A percentile compares a stretch with the other conserved stretches of the same genome.
Evolutionary conservation across 805 yeast species (phyloP).

Genomic region (Cyberlindnera bimundalis): DNA sequence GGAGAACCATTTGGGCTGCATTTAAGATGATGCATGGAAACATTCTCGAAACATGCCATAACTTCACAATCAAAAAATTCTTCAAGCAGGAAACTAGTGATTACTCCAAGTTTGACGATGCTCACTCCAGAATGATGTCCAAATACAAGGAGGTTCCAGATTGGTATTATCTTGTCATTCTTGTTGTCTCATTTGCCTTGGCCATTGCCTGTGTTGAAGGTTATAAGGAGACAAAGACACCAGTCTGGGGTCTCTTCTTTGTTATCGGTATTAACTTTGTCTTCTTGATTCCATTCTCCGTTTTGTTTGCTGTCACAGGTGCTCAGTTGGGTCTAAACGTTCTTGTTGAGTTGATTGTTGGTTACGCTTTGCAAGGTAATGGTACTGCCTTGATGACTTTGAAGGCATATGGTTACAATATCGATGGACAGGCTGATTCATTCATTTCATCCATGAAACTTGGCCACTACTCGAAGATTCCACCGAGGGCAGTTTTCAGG

Average conservation of each 20-base stretch:
- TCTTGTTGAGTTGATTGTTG: constrained; percentile 52
- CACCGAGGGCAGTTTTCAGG: constrained; percentile 57
- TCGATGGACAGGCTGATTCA: constrained; percentile 61
- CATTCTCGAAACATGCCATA: constrained; percentile 6
- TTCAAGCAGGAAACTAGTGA: neutral
- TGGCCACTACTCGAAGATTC: constrained; percentile 52
- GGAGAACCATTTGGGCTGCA: constrained; percentile 32
- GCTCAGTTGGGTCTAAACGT: constrained; percentile 46
- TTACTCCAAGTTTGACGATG: constrained; percentile 20
- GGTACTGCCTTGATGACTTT: constrained; percentile 51
- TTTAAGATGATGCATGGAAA: constrained; percentile 10
- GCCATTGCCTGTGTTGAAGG: constrained; percentile 43
- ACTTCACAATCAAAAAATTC: constrained; percentile 7
- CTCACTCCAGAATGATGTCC: constrained; percentile 44
- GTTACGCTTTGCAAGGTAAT: constrained; percentile 49
- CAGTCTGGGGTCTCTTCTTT: constrained; percentile 58
- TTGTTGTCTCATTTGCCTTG: constrained; percentile 40
- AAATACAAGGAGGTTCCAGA: constrained; percentile 60
- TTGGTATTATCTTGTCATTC: constrained; percentile 38
- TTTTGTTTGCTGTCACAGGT: constrained; percentile 47
- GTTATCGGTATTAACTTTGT: constrained; percentile 47
- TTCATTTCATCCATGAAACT: constrained; percentile 44
- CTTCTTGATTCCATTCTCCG: constrained; percentile 50
- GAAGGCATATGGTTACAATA: constrained; percentile 53
- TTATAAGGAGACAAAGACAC: constrained; percentile 46